phyloP scores from a whole-genome alignment of 2,329 filamentous ascomycete genomes.

The Colletotrichum destructivum region DNA sequence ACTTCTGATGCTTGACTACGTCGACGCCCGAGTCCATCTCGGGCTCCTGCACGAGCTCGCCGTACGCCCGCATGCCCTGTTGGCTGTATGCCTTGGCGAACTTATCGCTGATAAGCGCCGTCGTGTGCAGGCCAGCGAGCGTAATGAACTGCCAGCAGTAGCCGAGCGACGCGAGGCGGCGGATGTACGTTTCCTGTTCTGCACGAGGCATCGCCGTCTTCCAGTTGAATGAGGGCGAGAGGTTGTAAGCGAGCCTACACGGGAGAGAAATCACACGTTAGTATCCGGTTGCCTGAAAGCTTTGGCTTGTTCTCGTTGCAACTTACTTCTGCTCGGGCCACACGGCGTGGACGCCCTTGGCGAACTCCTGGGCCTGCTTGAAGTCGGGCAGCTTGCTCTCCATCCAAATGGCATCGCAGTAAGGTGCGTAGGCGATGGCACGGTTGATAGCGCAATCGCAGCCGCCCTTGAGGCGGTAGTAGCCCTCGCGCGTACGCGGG shows the following conservation, averaged over 20 bases:
- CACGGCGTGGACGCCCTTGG: conserved; percentile 91
- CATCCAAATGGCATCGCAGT: conserved; percentile 99
- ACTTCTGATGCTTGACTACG: conserved; percentile 99
- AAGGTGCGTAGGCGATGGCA: conserved; percentile 91
- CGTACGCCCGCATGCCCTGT: conserved; percentile 95
- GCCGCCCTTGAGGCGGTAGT: conserved; percentile 92
- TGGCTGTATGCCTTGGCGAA: conserved; percentile 88
- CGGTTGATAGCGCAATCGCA: conserved; percentile 93
- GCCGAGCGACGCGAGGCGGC: conserved; percentile 85
- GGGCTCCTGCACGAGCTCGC: conserved; percentile 96
- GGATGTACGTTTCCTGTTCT: conserved; percentile 98
- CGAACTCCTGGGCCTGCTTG: conserved; percentile 92
- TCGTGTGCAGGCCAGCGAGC: conserved; percentile 96
- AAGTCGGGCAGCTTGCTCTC: conserved; percentile 97
- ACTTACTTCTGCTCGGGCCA: conserved; percentile 96
- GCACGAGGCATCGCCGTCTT: conserved; percentile 93
- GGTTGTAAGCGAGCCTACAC: conserved; percentile 91
- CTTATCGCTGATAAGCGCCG: conserved; percentile 89
- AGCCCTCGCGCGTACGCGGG: conserved; percentile 94
- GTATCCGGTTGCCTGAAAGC: neutral
- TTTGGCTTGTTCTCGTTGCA: neutral
- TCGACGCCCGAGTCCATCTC: conserved; percentile 94
- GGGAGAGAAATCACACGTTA: neutral
- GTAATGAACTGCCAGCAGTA: conserved; percentile 99
- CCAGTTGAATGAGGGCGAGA: conserved; percentile 99